Evolutionary conservation across 495 filamentous ascomycete genomes (phyloP).

Genomic region (Hypoxylon cercidicola): DNA sequence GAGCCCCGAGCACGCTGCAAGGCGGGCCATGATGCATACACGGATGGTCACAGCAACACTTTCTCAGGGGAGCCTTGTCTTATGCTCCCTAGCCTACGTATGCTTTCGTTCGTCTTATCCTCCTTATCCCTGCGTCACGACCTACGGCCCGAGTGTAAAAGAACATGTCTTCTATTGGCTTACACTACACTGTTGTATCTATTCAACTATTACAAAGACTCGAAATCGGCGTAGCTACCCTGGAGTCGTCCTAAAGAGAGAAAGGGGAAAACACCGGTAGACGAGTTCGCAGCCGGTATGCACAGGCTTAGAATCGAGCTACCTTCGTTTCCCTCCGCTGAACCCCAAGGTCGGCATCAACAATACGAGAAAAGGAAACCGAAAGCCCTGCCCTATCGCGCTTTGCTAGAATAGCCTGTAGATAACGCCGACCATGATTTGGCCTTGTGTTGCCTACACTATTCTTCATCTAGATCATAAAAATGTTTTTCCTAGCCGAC

Average conservation of each 20-base stretch:
- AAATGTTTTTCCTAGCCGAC: conserved; percentile 27
- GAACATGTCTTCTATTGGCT: neutral
- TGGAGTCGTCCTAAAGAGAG: neutral
- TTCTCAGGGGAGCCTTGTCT: too few relatives aligned
- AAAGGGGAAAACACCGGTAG: neutral
- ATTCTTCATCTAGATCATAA: conserved; percentile 18
- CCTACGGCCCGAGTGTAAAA: neutral
- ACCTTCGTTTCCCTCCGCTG: conserved; percentile 5
- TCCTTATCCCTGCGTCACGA: conserved; percentile 9
- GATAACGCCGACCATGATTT: conserved; percentile 12
- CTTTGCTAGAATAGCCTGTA: conserved; percentile 13
- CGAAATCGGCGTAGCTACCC: neutral
- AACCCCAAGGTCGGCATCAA: neutral
- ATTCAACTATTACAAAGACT: conserved; percentile 2
- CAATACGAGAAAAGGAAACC: conserved; percentile 2
- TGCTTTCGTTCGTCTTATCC: conserved; percentile 5
- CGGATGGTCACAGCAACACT: neutral
- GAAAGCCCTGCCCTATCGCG: conserved; percentile 13
- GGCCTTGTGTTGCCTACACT: conserved; percentile 4
- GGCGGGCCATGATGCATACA: neutral
- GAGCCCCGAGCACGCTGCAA: conserved; percentile 30
- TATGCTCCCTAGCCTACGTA: too few relatives aligned
- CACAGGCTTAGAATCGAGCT: neutral
- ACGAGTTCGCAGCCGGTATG: conserved; percentile 7
- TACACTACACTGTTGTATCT: neutral